These are phyloP conservation scores for Penicillium thymicola DNA, from an alignment of 2,329 filamentous ascomycete species.

Conservation along the genomic window DNA sequence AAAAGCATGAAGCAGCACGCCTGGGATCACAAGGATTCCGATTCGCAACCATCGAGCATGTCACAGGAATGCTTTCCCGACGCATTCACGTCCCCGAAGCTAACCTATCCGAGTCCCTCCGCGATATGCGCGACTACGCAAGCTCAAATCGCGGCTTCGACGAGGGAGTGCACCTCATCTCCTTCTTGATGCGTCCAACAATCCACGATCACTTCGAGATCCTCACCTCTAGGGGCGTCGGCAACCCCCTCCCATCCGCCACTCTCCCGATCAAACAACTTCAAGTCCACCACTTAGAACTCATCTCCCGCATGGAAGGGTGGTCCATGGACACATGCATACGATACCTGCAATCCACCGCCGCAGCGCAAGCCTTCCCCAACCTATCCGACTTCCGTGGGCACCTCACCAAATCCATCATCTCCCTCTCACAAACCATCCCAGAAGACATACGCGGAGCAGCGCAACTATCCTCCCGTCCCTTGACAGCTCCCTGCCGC, in stretches of 20 bases:
- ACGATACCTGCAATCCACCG: slow-evolving; percentile 31
- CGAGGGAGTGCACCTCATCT: slow-evolving; percentile 42
- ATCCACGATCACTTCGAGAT: slow-evolving; percentile 61
- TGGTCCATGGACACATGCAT: slow-evolving; percentile 38
- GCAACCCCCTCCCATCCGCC: slow-evolving; percentile 60
- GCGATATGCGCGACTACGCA: slow-evolving; percentile 60
- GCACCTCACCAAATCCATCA: slow-evolving; percentile 44
- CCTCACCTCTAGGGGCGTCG: slow-evolving; percentile 55
- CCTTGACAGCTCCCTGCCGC: slow-evolving; percentile 37
- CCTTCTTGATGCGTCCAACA: slow-evolving; percentile 46
- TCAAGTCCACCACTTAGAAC: slow-evolving; percentile 54
- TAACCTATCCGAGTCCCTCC: slow-evolving; percentile 61
- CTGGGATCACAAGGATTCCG: slow-evolving; percentile 71
- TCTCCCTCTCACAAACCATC: slow-evolving; percentile 43
- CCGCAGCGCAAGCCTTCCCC: slow-evolving; percentile 21
- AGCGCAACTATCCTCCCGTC: slow-evolving; percentile 38
- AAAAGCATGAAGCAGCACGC: slow-evolving; percentile 57
- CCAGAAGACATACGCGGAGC: slow-evolving; percentile 32
- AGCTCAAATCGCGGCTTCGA: slow-evolving; percentile 28
- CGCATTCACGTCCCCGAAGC: slow-evolving; percentile 69
- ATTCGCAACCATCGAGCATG: slow-evolving; percentile 69
- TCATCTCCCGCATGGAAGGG: slow-evolving; percentile 47
- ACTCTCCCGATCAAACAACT: slow-evolving; percentile 54
- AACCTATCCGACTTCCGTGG: slow-evolving; percentile 41
- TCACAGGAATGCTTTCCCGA: slow-evolving; percentile 64